A percentile compares a stretch with the other conserved stretches of the same genome.
These are phyloP conservation scores for Polytrichum formosum DNA, from an alignment of 225 moss, liverwort and hornwort genomes.

Conservation along the genomic window DNA sequence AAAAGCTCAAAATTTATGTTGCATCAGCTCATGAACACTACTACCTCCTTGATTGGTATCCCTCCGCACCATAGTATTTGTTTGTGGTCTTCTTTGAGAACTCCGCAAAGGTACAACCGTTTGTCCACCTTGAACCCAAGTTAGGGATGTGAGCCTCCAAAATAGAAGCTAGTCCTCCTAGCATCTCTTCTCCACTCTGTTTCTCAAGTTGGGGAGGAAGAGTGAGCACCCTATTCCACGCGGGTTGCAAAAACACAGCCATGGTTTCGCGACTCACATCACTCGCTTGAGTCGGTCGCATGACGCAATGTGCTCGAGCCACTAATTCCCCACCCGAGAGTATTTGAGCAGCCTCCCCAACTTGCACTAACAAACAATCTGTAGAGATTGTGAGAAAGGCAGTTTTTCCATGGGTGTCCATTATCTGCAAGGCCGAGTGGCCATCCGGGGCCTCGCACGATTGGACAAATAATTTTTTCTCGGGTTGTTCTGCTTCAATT, in stretches of 20 bases:
- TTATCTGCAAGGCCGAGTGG: conserved; percentile 54
- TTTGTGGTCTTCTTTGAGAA: conserved; percentile 67
- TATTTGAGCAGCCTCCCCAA: conserved; percentile 86
- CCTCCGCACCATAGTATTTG: conserved; percentile 68
- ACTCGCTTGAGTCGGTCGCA: conserved; percentile 29
- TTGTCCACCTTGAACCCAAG: conserved; percentile 69
- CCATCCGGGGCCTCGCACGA: conserved; percentile 41
- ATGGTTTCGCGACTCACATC: conserved; percentile 79
- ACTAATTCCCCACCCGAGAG: conserved; percentile 64
- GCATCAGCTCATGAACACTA: too few species aligned
- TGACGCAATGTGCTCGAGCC: conserved; percentile 72
- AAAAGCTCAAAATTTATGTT: too few species aligned
- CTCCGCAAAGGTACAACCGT: conserved; percentile 78
- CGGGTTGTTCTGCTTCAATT: too few species aligned
- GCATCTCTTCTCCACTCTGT: conserved; percentile 12
- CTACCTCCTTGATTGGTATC: conserved; percentile 24
- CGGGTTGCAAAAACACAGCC: conserved; percentile 84
- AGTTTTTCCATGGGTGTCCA: conserved; percentile 25
- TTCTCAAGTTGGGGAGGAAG: conserved; percentile 43
- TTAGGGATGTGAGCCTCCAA: conserved; percentile 43
- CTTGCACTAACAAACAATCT: conserved; percentile 73
- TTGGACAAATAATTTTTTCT: neutral
- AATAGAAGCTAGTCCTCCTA: conserved; percentile 19
- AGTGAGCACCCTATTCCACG: conserved; percentile 53
- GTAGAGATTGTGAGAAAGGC: conserved; percentile 44